Base-by-base conservation (phyloP, 2,329 filamentous ascomycete genomes). In the Tolypocladium cylindrosporum region DNA sequence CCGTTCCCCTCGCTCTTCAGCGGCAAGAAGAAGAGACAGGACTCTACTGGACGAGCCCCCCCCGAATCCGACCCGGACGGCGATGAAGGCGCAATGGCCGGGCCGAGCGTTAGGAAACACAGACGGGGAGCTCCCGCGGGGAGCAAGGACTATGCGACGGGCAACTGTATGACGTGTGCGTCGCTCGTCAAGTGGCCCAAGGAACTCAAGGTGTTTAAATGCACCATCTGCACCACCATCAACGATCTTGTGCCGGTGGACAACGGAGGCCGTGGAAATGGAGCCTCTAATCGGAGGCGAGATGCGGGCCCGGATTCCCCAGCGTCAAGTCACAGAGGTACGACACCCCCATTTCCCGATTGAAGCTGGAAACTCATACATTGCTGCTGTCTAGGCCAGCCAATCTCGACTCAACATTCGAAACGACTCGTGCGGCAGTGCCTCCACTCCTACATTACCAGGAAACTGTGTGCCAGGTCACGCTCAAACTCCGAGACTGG, bases 131-230 rank as follows among this genome's bases (percentile, higher is more conserved):
- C 61, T 11, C 65, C 61, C 8, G 55, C 62, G 13, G 71, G 69
- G 39, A 75, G 70, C 62, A 83, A 79, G 63, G 84, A 90, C 63
- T 83, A 87, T 66, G 77, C 79, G 36, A 86, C 84, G 39, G 88
- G 90, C 27, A 86, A 84, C 65, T 96, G 91, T 70, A 91, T 93
- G 83, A 92, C 91, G 40, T 96, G 91, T 71, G 89, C 87, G 65
- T 88, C 88, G 57, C 83, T 86, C 58, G 87, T 95, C 62, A 82
- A 88, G 58, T 96, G 91, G 87, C 90, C 90, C 2, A 83, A 80
- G 61, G 83, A 87, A 56, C 74, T 91, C 61, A 82, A 82, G 41
- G 82, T 87, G 42, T 96, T 94, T 71, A 83, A 90, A 64, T 96
- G 91, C 71, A 88, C 89, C 48, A 87, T 90, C 57, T 96, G 91